Percentiles rank a stretch among this genome's conserved stretches.
Conservation (phyloP, 2,329 filamentous ascomycete species). For the Monosporascus sp. region DNA sequence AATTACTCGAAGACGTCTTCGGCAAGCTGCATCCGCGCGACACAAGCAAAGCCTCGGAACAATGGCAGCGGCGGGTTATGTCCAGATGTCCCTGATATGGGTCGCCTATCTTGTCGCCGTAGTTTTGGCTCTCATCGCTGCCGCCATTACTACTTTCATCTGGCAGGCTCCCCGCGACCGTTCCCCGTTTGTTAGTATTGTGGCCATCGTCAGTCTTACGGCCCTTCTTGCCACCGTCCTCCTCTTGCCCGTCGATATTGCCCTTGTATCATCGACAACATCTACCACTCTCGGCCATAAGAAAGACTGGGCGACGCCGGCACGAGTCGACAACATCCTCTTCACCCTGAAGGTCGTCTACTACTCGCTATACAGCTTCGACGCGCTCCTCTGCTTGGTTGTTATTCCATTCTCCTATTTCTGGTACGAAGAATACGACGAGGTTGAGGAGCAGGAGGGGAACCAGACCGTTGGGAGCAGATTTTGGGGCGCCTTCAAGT, state of each 20-base stretch:
- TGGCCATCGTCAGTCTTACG: constrained; percentile 83
- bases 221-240: constrained; percentile 86
- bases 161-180: constrained; percentile 89
- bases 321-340: constrained; percentile 71
- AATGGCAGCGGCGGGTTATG: constrained; percentile 47
- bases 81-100: constrained; percentile 92
- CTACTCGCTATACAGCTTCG: constrained; percentile 86
- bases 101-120: constrained; percentile 84
- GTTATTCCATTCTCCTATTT: constrained; percentile 96
- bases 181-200: constrained; percentile 72
- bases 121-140: constrained; percentile 67
- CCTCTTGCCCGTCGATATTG: constrained; percentile 90
- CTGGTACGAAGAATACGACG: constrained; percentile 96
- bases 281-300: constrained; percentile 71
- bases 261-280: constrained; percentile 84
- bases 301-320: constrained; percentile 91
- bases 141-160: constrained; percentile 80
- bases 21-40: no score
- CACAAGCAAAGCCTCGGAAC: neutral
- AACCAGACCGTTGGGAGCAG: constrained; percentile 65
- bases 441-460: constrained; percentile 77
- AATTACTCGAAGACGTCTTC: no score
- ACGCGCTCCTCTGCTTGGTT: constrained; percentile 82
- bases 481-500: constrained; percentile 82
- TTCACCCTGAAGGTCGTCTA: constrained; percentile 83